A percentile compares a stretch with the other conserved stretches of the same genome.
Evolutionary conservation across 2,329 filamentous ascomycete species (phyloP).

Genomic region (Apiospora kogelbergensis): DNA sequence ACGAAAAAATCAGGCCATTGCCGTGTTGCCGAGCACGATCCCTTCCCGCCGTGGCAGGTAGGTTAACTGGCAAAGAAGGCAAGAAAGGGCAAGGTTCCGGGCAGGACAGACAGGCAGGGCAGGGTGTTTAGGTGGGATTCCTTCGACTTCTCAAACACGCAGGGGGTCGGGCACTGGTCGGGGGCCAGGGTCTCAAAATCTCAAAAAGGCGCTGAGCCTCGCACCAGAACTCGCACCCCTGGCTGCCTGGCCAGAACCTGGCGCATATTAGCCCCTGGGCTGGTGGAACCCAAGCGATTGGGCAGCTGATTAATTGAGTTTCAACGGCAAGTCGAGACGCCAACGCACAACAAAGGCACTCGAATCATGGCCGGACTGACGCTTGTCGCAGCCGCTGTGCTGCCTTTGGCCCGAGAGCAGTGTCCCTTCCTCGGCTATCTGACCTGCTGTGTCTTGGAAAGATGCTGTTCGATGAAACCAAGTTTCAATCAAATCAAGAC

Average conservation of each 20-base stretch:
- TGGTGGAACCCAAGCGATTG: neutral
- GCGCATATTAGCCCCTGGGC: too few species aligned
- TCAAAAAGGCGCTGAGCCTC: too few species aligned
- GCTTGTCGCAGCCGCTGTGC: neutral
- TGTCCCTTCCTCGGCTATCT: neutral
- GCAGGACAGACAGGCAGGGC: too few species aligned
- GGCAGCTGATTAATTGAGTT: neutral
- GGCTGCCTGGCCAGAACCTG: too few species aligned
- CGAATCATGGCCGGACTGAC: neutral
- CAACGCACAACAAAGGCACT: neutral
- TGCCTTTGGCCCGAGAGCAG: neutral
- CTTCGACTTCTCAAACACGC: neutral
- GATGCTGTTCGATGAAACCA: neutral
- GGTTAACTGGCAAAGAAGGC: too few species aligned
- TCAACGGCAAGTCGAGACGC: neutral
- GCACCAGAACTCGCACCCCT: too few species aligned
- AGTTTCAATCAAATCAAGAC: neutral
- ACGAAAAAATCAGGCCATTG: neutral
- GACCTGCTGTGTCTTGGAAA: neutral
- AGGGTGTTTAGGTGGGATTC: neutral
- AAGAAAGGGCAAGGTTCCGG: too few species aligned
- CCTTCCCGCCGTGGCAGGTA: neutral
- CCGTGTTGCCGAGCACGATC: neutral
- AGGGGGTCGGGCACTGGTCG: neutral
- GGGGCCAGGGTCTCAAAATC: too few species aligned